Evolutionary conservation across 352 stramenopile genomes (phyloP), one percentile per base, ranked within the genome.

Genomic region (Phytophthora pini): DNA sequence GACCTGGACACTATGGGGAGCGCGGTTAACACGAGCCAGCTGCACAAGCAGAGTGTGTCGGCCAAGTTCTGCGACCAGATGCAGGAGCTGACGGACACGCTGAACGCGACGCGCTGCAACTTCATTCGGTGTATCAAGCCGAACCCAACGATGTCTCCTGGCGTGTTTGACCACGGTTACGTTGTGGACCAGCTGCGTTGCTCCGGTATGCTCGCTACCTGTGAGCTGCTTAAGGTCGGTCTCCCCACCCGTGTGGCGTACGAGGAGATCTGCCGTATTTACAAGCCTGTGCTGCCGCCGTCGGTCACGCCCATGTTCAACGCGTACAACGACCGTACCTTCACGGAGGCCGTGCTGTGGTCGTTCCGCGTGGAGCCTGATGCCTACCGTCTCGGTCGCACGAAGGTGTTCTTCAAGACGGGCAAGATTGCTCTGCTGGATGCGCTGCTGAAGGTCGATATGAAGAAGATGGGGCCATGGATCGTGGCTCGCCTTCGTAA

Each of bases 111-210:
- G 17, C 80, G 81, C 11, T 94, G 86, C 61, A 92, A 93, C 71
- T 97, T 95, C 47, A 93, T 97, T 41, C 89, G 90, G 27, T 96
- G 88, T 74, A 95, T 97, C 69, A 97, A 97, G 72, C 90, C 97
- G 24, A 97, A 97, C 68, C 68, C 82, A 43, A 93, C 80, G 32
- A 95, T 95, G 86, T 70, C 76, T 2, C 59, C 84, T 7, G 80
- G 79, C 11, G 24, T 82, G n/a, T 96, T 96, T 41, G 94, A 99
- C 65, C 79, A 92, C 48, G 82, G 86, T 11, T 94, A 94, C 56
- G 91, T 97, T 17, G 88, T 95, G 40, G 87, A 94, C 52, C 91
- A 97, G 73, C 79, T 97, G 38, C 92, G 90, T 53, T 95, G 86
- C 72, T 90, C 92, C 3, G 90, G 88, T 67, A 97, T 97, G 70